Evolutionary conservation across 306 rosid species (phyloP).

Genomic region (barrel medic (Medicago truncatula)): DNA sequence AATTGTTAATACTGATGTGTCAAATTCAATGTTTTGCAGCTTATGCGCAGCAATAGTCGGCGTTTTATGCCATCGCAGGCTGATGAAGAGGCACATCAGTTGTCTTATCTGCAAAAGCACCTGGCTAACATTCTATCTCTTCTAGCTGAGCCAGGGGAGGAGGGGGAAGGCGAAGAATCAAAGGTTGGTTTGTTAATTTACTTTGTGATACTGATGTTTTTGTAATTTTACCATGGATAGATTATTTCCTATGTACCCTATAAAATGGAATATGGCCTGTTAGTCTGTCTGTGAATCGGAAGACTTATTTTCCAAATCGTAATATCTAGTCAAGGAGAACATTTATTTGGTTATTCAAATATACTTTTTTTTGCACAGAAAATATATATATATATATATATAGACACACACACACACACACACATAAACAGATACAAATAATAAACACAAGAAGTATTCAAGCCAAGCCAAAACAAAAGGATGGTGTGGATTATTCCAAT

Average conservation of each 20-base stretch:
- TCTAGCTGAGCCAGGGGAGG: slow-evolving; percentile 76
- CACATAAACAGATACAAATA: too few species aligned
- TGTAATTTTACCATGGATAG: slow-evolving; percentile 24
- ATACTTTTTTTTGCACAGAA: too few species aligned
- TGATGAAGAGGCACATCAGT: slow-evolving; percentile 94
- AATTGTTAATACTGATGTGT: slow-evolving; percentile 28
- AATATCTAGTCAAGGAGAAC: not conserved
- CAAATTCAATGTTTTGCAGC: slow-evolving; percentile 59
- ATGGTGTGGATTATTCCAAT: too few species aligned
- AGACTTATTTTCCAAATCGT: not conserved
- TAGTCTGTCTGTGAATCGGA: not conserved
- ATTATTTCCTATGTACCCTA: slow-evolving; percentile 12
- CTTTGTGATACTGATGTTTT: slow-evolving; percentile 17
- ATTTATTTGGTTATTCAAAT: not conserved
- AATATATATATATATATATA: too few species aligned
- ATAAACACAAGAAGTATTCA: too few species aligned
- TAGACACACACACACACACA: too few species aligned
- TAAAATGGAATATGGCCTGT: not conserved
- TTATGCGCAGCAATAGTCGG: slow-evolving; percentile 94
- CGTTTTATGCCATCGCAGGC: slow-evolving; percentile 82
- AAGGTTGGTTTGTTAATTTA: slow-evolving; percentile 67
- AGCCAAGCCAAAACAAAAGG: too few species aligned
- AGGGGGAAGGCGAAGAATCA: slow-evolving; percentile 80
- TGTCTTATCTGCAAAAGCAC: slow-evolving; percentile 89
- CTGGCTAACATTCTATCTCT: slow-evolving; percentile 79